Evolutionary conservation across 495 filamentous ascomycete genomes (phyloP).

Genomic region (Mycothermus thermophilus): DNA sequence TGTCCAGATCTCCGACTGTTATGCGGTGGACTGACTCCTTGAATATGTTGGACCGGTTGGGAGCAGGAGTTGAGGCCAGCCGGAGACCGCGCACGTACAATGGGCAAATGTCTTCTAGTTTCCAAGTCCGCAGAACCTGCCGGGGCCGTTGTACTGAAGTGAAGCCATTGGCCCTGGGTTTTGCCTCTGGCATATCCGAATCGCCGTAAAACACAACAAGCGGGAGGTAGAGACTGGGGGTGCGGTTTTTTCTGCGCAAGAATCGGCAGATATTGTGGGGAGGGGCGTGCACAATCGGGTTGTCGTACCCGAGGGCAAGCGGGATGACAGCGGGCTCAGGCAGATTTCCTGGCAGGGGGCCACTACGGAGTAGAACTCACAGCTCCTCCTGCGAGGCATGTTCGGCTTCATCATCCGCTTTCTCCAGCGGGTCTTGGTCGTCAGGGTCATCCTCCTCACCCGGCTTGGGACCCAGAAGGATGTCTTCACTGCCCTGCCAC

Average conservation of each 20-base stretch:
- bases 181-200: not conserved
- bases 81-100: not conserved
- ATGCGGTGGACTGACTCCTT: too few species aligned
- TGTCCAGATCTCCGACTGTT: too few species aligned
- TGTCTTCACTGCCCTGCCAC: conserved; percentile 40
- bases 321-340: not conserved
- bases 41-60: too few species aligned
- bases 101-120: not conserved
- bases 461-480: conserved; percentile 24
- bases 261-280: too few species aligned
- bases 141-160: not conserved
- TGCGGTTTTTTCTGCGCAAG: too few species aligned
- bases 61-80: too few species aligned
- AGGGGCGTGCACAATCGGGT: not conserved
- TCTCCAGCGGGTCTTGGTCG: conserved; percentile 10
- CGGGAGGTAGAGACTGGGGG: too few species aligned
- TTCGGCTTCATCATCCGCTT: not conserved
- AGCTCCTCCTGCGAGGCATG: not conserved
- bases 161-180: not conserved
- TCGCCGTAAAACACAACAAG: not conserved
- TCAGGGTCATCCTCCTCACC: conserved; percentile 21
- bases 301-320: not conserved
- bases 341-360: not conserved
- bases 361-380: too few species aligned
- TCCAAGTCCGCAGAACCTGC: not conserved